Evolutionary conservation across 106 monocot species (phyloP).

Genomic region (Ottelia alismoides): DNA sequence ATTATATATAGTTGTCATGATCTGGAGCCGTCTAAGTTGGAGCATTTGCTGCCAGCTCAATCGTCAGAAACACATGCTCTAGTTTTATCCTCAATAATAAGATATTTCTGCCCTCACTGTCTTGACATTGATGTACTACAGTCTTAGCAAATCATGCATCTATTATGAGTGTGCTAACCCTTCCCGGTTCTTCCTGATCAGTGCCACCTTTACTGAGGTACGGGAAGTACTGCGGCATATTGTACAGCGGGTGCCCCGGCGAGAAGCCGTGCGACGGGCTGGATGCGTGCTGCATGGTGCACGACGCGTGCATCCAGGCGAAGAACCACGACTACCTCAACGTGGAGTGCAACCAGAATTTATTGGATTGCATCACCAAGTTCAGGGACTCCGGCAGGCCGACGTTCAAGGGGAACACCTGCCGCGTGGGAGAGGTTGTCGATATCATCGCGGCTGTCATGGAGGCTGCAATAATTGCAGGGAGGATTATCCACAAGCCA

Average conservation of each 20-base stretch:
- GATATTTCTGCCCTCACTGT: no score
- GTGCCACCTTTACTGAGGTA: constrained; percentile 76
- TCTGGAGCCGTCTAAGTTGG: no score
- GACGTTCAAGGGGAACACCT: constrained; percentile 67
- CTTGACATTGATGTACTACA: no score
- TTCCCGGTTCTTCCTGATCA: constrained; percentile 15
- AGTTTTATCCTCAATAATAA: no score
- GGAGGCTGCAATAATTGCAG: constrained; percentile 70
- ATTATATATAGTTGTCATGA: no score
- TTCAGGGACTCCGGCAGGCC: constrained; percentile 26
- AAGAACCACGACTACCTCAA: constrained; percentile 70
- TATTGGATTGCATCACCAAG: constrained; percentile 46
- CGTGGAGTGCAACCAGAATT: constrained; percentile 50
- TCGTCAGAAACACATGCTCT: neutral
- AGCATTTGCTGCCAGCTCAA: no score
- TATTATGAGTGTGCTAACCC: neutral
- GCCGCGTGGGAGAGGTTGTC: constrained; percentile 55
- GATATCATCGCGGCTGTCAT: constrained; percentile 64
- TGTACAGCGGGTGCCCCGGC: constrained; percentile 89
- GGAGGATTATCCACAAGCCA: constrained; percentile 60
- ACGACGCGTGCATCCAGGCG: constrained; percentile 59
- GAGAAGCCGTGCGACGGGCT: constrained; percentile 87
- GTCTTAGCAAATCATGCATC: no score
- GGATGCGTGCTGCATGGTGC: constrained; percentile 72
- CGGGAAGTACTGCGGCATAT: constrained; percentile 84